Conservation (phyloP, 768 basidiomycete genomes). For the Auricularia heimuer region DNA sequence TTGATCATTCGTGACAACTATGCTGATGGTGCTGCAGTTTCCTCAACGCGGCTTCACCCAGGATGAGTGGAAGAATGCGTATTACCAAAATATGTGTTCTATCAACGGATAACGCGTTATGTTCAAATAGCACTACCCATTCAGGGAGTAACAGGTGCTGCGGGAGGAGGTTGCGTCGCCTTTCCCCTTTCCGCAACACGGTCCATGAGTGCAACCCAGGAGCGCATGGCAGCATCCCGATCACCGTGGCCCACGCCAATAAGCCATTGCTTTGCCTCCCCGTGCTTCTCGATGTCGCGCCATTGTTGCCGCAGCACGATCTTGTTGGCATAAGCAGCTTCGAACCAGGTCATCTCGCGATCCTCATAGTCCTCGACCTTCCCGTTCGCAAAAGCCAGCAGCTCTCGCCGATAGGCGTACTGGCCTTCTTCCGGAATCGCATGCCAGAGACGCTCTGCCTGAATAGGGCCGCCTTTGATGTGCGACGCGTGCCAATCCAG, state of each 20-base stretch:
- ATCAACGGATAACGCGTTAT: too few species aligned
- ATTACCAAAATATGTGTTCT: too few species aligned
- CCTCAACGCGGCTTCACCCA: too few species aligned
- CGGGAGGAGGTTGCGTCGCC: too few species aligned
- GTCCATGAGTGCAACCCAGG: not conserved
- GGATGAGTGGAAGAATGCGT: too few species aligned
- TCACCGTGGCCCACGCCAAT: conserved; percentile 49
- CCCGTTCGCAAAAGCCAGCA: conserved; percentile 38
- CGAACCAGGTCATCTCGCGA: conserved; percentile 43
- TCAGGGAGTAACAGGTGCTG: too few species aligned
- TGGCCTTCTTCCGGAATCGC: conserved; percentile 41
- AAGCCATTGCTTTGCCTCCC: conserved; percentile 52
- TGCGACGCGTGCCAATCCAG: conserved; percentile 35
- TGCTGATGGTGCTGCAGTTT: too few species aligned
- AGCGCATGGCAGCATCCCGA: not conserved
- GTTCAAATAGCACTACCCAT: too few species aligned
- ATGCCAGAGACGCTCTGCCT: conserved; percentile 34
- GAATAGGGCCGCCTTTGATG: not conserved
- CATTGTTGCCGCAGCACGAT: conserved; percentile 42
- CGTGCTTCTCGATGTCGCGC: conserved; percentile 44
- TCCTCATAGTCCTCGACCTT: conserved; percentile 19
- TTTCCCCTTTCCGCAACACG: not conserved
- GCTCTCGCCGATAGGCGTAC: conserved; percentile 55
- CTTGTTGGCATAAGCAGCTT: conserved; percentile 43
- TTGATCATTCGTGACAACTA: too few species aligned